Conservation (phyloP, 257 asterid species). For the Solanum sejunctum region DNA sequence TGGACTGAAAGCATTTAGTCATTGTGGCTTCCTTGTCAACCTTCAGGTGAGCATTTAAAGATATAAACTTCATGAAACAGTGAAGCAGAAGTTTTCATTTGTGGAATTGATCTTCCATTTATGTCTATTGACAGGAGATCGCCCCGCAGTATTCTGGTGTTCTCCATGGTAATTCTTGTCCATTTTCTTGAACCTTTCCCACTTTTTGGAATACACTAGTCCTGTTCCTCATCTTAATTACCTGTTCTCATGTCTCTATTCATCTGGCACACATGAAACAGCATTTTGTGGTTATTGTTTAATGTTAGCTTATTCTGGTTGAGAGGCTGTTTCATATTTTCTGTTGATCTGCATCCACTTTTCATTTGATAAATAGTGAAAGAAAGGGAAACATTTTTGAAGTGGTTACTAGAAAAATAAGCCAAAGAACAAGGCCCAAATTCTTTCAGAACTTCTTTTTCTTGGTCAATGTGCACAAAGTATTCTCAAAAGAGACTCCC, state of each 20-base stretch:
- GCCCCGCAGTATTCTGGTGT: slow-evolving; percentile 95
- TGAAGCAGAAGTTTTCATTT: slow-evolving; percentile 1
- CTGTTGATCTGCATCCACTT: neutral
- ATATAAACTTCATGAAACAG: slow-evolving; percentile 1
- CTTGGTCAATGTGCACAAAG: neutral
- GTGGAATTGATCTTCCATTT: slow-evolving; percentile 8
- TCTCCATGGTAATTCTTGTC: slow-evolving; percentile 55
- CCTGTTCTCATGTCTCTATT: neutral
- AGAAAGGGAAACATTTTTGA: neutral
- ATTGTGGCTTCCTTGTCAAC: slow-evolving; percentile 95
- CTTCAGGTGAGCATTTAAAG: slow-evolving; percentile 54
- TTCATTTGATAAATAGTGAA: neutral
- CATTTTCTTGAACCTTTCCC: neutral
- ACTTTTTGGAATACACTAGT: neutral
- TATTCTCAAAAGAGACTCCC: neutral
- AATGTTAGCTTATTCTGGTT: neutral
- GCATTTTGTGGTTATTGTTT: neutral
- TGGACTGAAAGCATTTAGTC: slow-evolving; percentile 90
- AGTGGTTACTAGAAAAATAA: neutral
- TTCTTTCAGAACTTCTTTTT: neutral
- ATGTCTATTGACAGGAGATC: slow-evolving; percentile 54
- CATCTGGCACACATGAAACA: neutral
- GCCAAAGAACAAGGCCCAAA: neutral
- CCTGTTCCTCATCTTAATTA: neutral
- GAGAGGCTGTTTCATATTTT: neutral